A percentile compares a stretch with the other conserved stretches of the same genome.
These are phyloP conservation scores for Aureobasidium mangrovei DNA, from an alignment of 2,329 filamentous ascomycete genomes.

Conservation along the genomic window DNA sequence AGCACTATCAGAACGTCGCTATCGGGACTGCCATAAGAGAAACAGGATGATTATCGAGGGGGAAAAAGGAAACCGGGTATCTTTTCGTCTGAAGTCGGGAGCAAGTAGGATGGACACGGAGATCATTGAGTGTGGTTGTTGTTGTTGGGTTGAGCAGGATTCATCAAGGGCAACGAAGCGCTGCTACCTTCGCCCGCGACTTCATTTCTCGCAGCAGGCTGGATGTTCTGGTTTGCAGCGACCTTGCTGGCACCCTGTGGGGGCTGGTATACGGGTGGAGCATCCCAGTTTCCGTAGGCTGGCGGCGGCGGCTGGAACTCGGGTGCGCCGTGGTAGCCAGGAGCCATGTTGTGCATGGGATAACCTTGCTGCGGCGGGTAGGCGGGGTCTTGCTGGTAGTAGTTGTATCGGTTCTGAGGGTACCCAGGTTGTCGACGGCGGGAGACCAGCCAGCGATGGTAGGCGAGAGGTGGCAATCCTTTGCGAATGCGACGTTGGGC, in stretches of 20 bases:
- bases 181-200: slow-evolving; percentile 9
- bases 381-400: slow-evolving; percentile 17
- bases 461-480: slow-evolving; percentile 56
- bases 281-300: slow-evolving; percentile 25
- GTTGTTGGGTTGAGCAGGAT: background rate
- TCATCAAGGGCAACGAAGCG: background rate
- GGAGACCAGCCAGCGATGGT: slow-evolving; percentile 49
- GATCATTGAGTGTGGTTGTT: slow-evolving; percentile 6
- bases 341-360: slow-evolving; percentile 15
- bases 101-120: background rate
- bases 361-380: slow-evolving; percentile 20
- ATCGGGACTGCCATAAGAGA: background rate
- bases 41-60: background rate
- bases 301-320: slow-evolving; percentile 25
- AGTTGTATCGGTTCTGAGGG: slow-evolving; percentile 15
- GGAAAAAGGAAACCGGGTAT: slow-evolving; percentile 5
- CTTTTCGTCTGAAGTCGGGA: background rate
- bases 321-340: slow-evolving; percentile 1
- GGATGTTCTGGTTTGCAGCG: slow-evolving; percentile 26
- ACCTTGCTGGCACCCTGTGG: slow-evolving; percentile 28
- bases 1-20: background rate
- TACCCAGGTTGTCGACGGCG: slow-evolving; percentile 9
- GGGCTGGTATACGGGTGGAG: slow-evolving; percentile 29
- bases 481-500: slow-evolving; percentile 57
- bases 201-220: background rate